Conservation (phyloP, 306 rosid species). For the Luffa aegyptiaca region DNA sequence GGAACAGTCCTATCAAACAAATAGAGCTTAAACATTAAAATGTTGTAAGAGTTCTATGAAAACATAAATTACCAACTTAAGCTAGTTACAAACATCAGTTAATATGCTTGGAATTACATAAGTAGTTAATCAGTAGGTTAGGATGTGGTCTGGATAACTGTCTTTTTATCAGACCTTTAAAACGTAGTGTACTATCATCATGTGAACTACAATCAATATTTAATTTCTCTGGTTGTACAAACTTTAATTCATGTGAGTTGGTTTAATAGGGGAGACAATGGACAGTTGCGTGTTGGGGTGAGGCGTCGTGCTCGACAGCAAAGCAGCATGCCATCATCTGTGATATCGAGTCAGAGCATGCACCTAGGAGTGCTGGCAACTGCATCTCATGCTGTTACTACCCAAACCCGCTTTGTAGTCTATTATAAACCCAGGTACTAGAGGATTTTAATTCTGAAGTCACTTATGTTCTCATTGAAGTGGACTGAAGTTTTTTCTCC, state of each 20-base stretch:
- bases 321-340: conserved; percentile 82
- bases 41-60: neutral
- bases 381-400: conserved; percentile 85
- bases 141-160: neutral
- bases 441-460: neutral
- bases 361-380: conserved; percentile 95
- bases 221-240: neutral
- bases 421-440: conserved; percentile 80
- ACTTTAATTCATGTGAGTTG: conserved; percentile 17
- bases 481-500: neutral
- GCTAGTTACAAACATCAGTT: neutral
- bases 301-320: conserved; percentile 75
- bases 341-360: conserved; percentile 93
- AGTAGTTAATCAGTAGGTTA: neutral
- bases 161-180: neutral
- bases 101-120: neutral
- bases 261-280: conserved; percentile 50
- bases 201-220: neutral
- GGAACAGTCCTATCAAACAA: neutral
- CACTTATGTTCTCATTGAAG: neutral
- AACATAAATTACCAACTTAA: neutral
- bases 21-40: neutral
- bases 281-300: conserved; percentile 84
- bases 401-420: conserved; percentile 66
- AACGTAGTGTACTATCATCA: neutral